Conservation (phyloP, 23 red algal species). For the Gracilaria caudata region DNA sequence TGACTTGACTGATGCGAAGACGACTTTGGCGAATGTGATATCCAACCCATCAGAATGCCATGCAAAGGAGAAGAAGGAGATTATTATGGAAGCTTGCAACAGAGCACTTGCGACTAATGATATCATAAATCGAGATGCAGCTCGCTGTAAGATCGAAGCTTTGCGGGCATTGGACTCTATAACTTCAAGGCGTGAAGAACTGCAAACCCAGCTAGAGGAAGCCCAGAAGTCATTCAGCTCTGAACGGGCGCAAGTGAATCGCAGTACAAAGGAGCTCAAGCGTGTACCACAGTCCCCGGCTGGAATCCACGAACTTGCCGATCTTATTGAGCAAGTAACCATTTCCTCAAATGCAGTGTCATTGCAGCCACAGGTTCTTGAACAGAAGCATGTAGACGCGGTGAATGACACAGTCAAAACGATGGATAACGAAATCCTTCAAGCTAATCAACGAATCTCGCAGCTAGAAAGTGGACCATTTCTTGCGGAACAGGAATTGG, state of each 20-base stretch:
- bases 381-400: constrained; percentile 39
- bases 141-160: background rate
- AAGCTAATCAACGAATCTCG: constrained; percentile 48
- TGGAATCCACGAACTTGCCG: constrained; percentile 5
- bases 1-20: constrained; percentile 11
- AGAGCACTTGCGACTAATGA: constrained; percentile 16
- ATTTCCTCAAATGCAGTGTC: constrained; percentile 4
- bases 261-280: constrained; percentile 10
- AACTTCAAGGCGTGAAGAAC: constrained; percentile 1
- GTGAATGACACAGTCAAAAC: constrained; percentile 28
- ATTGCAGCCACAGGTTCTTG: constrained; percentile 13
- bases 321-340: constrained; percentile 23
- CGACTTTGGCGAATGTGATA: background rate
- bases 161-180: constrained; percentile 26
- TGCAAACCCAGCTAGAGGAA: constrained; percentile 15
- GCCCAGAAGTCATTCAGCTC: background rate
- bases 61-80: constrained; percentile 3
- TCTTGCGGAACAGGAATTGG: constrained; percentile 46
- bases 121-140: background rate
- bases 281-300: constrained; percentile 13
- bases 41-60: background rate
- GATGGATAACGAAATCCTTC: constrained; percentile 36
- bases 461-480: constrained; percentile 62
- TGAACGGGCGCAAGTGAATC: background rate
- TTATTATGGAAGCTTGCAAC: constrained; percentile 9